These are phyloP conservation scores for Immersiporthe knoxdaviesiana DNA, from an alignment of 2,329 filamentous ascomycete genomes.

Conservation along the genomic window DNA sequence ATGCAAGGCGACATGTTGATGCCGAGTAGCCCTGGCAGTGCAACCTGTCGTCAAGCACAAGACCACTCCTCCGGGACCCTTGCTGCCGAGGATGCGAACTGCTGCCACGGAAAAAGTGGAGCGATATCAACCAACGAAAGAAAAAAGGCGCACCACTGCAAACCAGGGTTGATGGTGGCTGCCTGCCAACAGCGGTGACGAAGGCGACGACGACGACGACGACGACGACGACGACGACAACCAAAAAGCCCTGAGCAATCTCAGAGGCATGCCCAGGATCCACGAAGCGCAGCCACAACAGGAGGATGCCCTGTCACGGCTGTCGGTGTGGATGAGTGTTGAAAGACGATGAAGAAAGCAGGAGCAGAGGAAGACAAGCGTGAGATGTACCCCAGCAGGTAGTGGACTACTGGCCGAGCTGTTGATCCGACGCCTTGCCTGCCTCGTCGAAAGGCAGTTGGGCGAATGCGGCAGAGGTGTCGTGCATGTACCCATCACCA, in stretches of 20 bases:
- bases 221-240: too few species aligned
- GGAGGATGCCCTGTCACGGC: not conserved
- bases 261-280: not conserved
- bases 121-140: not conserved
- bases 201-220: too few species aligned
- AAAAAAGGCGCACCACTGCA: not conserved
- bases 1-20: too few species aligned
- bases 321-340: not conserved
- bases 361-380: not conserved
- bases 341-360: not conserved
- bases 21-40: too few species aligned
- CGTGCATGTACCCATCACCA: not conserved
- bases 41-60: not conserved
- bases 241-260: too few species aligned
- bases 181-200: too few species aligned
- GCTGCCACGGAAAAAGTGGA: not conserved
- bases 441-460: not conserved
- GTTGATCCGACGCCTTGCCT: too few species aligned
- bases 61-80: too few species aligned
- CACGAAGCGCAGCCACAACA: not conserved
- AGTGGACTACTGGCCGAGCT: too few species aligned
- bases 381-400: not conserved
- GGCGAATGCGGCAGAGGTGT: not conserved
- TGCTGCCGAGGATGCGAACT: too few species aligned
- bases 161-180: too few species aligned